phyloP scores from a whole-genome alignment of 139 green algal genomes.

The Zygnema cylindricum region DNA sequence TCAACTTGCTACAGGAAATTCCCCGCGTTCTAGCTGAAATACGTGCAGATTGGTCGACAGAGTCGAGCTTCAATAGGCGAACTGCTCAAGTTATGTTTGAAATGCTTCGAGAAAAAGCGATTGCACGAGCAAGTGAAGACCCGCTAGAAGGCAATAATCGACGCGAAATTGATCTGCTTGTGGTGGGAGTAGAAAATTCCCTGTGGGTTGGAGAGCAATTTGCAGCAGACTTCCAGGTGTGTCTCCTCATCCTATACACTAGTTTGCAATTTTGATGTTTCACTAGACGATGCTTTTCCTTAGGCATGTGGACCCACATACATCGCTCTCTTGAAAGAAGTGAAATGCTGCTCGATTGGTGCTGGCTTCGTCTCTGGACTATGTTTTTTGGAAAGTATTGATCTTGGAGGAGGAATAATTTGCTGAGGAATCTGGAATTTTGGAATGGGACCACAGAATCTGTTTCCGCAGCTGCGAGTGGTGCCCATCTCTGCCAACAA shows the following conservation, averaged over 20 bases:
- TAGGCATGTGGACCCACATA: no score
- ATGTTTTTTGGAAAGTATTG: no score
- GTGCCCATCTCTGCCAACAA: constrained; percentile 61
- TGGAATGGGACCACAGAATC: constrained; percentile 21
- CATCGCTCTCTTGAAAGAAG: no score
- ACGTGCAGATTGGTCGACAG: constrained; percentile 17
- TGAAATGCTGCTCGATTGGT: no score
- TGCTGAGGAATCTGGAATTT: no score
- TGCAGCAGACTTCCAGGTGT: constrained; percentile 58
- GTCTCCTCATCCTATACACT: constrained; percentile 8
- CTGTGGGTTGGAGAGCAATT: constrained; percentile 64
- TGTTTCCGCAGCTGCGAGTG: constrained; percentile 55
- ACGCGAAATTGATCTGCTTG: constrained; percentile 56
- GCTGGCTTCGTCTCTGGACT: no score
- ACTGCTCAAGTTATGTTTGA: constrained; percentile 30
- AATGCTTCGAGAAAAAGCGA: constrained; percentile 21
- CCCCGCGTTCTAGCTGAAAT: constrained; percentile 45
- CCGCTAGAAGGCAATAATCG: constrained; percentile 10
- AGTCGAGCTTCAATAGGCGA: constrained; percentile 15
- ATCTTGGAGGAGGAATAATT: constrained; percentile 1
- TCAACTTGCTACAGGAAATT: constrained; percentile 37
- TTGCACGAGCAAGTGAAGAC: not conserved
- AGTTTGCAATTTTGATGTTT: not conserved
- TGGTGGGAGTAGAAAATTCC: constrained; percentile 45
- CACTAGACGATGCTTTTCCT: no score